Evolutionary conservation across 495 filamentous ascomycete species (phyloP), one percentile per base, ranked within the genome.

Genomic region (Glutinoglossum americanum): DNA sequence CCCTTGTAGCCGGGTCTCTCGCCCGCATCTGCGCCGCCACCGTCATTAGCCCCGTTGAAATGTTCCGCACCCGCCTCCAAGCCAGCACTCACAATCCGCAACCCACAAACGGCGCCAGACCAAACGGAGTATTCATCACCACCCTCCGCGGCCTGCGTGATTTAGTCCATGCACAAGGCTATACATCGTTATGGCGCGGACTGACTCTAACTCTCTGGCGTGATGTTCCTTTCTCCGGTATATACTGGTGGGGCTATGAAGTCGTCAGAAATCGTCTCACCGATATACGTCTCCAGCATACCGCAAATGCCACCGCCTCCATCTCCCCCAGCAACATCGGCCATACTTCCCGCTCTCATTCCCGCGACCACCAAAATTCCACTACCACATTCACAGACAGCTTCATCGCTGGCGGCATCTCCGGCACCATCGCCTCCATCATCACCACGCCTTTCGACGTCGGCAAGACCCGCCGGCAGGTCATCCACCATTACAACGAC

Each of bases 221-320:
- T 30, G 92, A 98, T 65, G 92, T 96, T 0, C 92, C 92, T 0
- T 98, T 98, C 65, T 96, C 90, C 5, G 92, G 84, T 8, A 74
- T 98, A 56, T 98, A 98, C 71, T 98, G 92, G 92, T 87, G 84
- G 79, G 92, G 92, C 13, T 98, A 98, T 65, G 92, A 98, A 72
- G 74, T 78, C 30, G 79, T 87, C 45, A 80, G 87, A 30, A 76
- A 78, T 35, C 65, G 63, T 28, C 67, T 94, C 32, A 80, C 77
- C 6, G 79, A 85, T 54, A 66, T 75, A 26, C 81, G 85, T 5
- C 77, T 79, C 60, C 58, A 39, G 23, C 51, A 45, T 26, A 57
- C 59, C 32, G 61, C 60, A n/a, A 48, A 57, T 11, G 64, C 56
- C 32, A 30, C 23, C 26, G 1, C 15, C 17, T 10, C 26, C 28